Base-by-base conservation (phyloP, 441 rosid genomes). In the Aleurites moluccanus region DNA sequence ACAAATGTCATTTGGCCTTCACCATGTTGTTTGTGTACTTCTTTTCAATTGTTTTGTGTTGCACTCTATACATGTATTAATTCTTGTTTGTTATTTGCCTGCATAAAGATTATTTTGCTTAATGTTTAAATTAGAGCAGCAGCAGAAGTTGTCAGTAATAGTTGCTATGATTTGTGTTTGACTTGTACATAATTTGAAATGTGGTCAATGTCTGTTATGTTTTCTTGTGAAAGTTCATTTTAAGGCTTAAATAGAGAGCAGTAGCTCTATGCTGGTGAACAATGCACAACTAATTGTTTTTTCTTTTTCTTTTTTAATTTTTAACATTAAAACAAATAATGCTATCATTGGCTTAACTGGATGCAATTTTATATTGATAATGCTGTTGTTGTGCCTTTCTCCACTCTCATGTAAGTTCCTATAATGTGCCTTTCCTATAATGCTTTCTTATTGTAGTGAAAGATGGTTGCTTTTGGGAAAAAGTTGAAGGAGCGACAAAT, bases 391-490 rank as follows among this genome's bases (percentile, higher is more conserved):
- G 60, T 62, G 28, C 38, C 5, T n/a, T 61, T 50, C 60, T 62
- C 44, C 15, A 1, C 25, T 40, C 53, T 52, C 25, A 20, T 56
- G 30, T 44, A 44, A 49, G n/a, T 35, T 33, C 35, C 35, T 33
- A 33, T 38, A 38, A 38, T 38, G 40, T 6, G 40, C 40, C 40
- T 69, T 64, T 47, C 28, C n/a, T 42, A 27, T 15, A 10, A 5
- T 49, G 62, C 27, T n/a, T 25, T 52, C 35, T 62, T 49, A 62
- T 72, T 23, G 78, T 72, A 81, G 92, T 71, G 72, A 81, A 86
- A 85, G 80, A 96, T 96, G 99, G 99, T 96, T 83, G 93, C 96
- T 42, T 96, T 96, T 77, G 99, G 99, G 85, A 93, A 96, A 70
- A 93, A 89, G 81, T 75, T 96, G 85, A 90, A 96, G 87, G 92